These are phyloP conservation scores for Vigna hirtella DNA, from an alignment of 306 rosid genomes.

Conservation along the genomic window DNA sequence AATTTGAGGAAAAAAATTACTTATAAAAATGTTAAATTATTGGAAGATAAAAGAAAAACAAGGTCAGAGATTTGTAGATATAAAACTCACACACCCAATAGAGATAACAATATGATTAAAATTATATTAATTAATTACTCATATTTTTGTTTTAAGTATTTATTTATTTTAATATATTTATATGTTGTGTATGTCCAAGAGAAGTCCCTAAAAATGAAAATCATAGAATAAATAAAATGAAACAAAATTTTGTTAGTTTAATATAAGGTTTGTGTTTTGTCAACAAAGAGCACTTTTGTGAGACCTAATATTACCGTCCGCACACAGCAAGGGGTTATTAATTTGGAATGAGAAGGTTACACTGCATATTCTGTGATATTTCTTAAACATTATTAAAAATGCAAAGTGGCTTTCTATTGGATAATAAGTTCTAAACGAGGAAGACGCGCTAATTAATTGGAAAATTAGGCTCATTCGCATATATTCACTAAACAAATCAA, in stretches of 20 bases:
- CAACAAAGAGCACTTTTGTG: neutral
- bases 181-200: neutral
- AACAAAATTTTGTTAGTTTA: too few relatives aligned
- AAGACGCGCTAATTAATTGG: conserved; percentile 21
- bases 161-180: neutral
- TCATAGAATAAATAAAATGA: neutral
- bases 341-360: neutral
- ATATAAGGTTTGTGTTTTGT: neutral
- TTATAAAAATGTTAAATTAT: too few relatives aligned
- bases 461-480: conserved; percentile 27
- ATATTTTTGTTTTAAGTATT: neutral
- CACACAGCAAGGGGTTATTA: neutral
- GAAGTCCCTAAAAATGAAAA: neutral
- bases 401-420: neutral
- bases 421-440: neutral
- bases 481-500: conserved; percentile 20
- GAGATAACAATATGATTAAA: too few relatives aligned
- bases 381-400: neutral
- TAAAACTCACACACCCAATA: too few relatives aligned
- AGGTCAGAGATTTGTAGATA: too few relatives aligned
- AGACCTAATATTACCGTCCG: neutral
- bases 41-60: too few relatives aligned
- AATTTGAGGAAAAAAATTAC: too few relatives aligned
- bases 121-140: neutral
- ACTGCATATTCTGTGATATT: conserved; percentile 12